A percentile compares a stretch with the other conserved stretches of the same genome.
Evolutionary conservation across 345 rosid genomes (phyloP).

Genomic region (Euphorbia tirucalli): DNA sequence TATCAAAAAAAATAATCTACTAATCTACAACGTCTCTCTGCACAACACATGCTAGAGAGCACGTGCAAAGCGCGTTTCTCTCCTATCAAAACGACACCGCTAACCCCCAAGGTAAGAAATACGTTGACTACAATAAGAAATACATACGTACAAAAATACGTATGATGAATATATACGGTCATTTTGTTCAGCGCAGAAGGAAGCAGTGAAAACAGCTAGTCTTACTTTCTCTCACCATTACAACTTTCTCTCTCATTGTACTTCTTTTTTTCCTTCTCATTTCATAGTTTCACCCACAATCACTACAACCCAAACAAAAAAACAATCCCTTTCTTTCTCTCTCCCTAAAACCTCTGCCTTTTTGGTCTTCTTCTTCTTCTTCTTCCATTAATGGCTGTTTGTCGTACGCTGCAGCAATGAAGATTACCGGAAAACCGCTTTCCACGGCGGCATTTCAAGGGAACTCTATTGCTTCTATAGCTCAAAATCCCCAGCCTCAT

Average conservation of each 20-base stretch:
- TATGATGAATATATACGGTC: not conserved
- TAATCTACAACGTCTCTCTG: constrained; percentile 1
- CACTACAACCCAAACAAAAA: not conserved
- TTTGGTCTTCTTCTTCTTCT: not conserved
- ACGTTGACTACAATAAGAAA: not conserved
- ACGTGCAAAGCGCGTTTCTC: constrained; percentile 1
- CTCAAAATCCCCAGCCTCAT: constrained; percentile 26
- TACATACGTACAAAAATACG: not conserved
- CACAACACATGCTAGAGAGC: not conserved
- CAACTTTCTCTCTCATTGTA: not conserved
- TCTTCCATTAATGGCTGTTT: constrained; percentile 24
- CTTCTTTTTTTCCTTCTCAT: not conserved
- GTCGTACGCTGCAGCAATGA: constrained; percentile 42
- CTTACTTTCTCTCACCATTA: not conserved
- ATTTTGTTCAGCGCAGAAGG: constrained; percentile 1
- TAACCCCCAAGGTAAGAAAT: not conserved
- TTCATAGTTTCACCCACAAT: not conserved
- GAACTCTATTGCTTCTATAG: constrained; percentile 3
- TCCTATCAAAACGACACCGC: not conserved
- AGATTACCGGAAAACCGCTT: constrained; percentile 59
- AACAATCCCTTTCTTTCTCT: not conserved
- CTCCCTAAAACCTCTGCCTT: constrained; percentile 1
- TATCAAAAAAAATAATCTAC: no score
- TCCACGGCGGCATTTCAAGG: constrained; percentile 44
- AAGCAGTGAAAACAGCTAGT: not conserved